Evolutionary conservation across 176 grass and related monocot species (phyloP), one percentile per base, ranked within the genome.

Genomic region (Oryza coarctata): DNA sequence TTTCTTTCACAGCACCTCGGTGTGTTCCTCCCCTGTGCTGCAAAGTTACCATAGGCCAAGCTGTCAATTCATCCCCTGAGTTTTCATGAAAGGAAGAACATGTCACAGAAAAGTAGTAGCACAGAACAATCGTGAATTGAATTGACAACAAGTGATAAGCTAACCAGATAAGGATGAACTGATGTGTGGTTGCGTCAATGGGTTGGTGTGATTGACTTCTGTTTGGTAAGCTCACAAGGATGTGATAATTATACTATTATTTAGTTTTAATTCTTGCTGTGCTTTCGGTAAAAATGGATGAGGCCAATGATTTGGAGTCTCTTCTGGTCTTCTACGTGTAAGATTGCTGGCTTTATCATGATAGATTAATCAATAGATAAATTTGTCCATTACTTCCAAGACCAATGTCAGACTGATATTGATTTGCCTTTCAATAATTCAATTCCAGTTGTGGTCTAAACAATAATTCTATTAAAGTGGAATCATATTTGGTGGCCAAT

Each of bases 151-250:
- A 82, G 35, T 34, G 34, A 15, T 82, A 77, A 76, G 44, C 18
- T 76, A 85, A 41, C 27, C 11, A 82, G 72, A 89, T 71, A 82
- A 82, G 65, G 78, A 86, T 67, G 34, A 9, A 10, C 22, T 23
- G 41, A 45, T 9, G 5, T 35, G 39, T 12, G 52, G 38, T 25
- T 41, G 10, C n/a, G 64, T 89, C 72, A 66, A 43, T 41, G 43
- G 41, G 14, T 63, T 76, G 71, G 34, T 81, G 65, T 52, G 40
- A 30, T 25, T 65, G 23, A 22, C 18, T 63, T 31, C 1, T 64
- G 43, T 65, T 63, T 81, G 10, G 34, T 73, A 36, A 27, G 33
- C 6, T 55, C 65, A 66, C 74, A 89, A 63, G 83, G 10, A 10
- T 81, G 39, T 41, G 6, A 40, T 64, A 6, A 7, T 43, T n/a